These are phyloP conservation scores for Aspergillus taichungensis DNA, from an alignment of 495 filamentous ascomycete species.

Conservation along the genomic window DNA sequence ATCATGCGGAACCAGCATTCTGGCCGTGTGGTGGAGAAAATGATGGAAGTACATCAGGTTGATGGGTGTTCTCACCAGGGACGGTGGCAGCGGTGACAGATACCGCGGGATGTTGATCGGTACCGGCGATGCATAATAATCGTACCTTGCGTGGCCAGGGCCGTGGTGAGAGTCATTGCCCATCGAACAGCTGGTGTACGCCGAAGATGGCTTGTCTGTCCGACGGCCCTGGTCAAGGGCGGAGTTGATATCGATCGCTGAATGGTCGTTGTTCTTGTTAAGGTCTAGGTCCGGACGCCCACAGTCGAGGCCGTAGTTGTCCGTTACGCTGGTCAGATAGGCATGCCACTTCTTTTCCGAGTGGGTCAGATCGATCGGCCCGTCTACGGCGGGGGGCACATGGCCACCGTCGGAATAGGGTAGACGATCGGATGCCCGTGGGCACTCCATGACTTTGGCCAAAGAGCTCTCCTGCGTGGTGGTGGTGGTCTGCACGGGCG, in stretches of 20 bases:
- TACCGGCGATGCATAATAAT: conserved; percentile 62
- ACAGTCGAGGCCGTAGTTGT: conserved; percentile 57
- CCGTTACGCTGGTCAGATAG: conserved; percentile 33
- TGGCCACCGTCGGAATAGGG: too few relatives aligned
- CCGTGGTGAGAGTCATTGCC: not conserved
- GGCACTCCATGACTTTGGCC: conserved; percentile 5
- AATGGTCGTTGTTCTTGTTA: conserved; percentile 60
- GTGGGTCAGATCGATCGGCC: conserved; percentile 6
- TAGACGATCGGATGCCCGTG: not conserved
- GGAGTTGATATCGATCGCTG: conserved; percentile 38
- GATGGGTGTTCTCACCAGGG: conserved; percentile 66
- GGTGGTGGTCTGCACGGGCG: not conserved
- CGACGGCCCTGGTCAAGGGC: conserved; percentile 24
- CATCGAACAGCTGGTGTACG: not conserved
- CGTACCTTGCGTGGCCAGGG: conserved; percentile 2
- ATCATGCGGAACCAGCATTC: conserved; percentile 67
- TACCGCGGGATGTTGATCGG: conserved; percentile 57
- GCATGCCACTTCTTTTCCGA: conserved; percentile 32
- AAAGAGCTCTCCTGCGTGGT: conserved; percentile 6
- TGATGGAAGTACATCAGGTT: conserved; percentile 72
- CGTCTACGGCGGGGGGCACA: not conserved
- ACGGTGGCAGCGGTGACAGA: conserved; percentile 56
- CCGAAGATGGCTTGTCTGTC: not conserved
- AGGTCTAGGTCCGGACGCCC: conserved; percentile 61
- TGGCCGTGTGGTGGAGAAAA: conserved; percentile 71